Evolutionary conservation across 2,329 filamentous ascomycete species (phyloP).

Genomic region (Alternaria triticimaculans): DNA sequence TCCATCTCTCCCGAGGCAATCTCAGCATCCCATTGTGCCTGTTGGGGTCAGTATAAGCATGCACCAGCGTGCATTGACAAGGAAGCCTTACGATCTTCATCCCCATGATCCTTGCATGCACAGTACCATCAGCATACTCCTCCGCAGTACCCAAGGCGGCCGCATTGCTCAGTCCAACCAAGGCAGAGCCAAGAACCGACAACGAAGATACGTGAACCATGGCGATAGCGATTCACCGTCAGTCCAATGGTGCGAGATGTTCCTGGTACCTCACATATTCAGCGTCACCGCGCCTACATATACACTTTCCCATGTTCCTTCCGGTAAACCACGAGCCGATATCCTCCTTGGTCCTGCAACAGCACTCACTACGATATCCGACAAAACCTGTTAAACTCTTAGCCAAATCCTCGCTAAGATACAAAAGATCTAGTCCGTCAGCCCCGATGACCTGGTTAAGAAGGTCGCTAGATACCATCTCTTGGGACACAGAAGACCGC

Average conservation of each 20-base stretch:
- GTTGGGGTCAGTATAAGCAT: conserved; percentile 5
- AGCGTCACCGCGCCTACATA: not conserved
- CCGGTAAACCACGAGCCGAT: not conserved
- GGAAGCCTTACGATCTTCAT: conserved; percentile 35
- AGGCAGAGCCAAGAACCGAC: conserved; percentile 22
- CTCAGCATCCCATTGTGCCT: conserved; percentile 36
- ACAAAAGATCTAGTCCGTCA: not conserved
- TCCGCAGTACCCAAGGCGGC: conserved; percentile 33
- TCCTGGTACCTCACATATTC: not conserved
- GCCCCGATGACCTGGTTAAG: conserved; percentile 7
- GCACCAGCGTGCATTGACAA: not conserved
- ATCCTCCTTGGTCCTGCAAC: not conserved
- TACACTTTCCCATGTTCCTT: not conserved
- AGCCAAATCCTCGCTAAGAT: not conserved
- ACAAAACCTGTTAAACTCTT: not conserved
- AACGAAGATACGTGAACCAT: conserved; percentile 24
- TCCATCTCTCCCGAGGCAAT: conserved; percentile 35
- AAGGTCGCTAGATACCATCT: conserved; percentile 13
- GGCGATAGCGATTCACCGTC: not conserved
- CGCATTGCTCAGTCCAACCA: conserved; percentile 28
- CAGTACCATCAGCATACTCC: conserved; percentile 44
- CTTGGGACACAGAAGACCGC: not conserved
- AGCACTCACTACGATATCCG: not conserved
- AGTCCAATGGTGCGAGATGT: not conserved
- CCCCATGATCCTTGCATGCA: conserved; percentile 44